These are phyloP conservation scores for Phlyctochytrium bullatum DNA, from an alignment of 192 early-diverging fungal species.

Conservation along the genomic window DNA sequence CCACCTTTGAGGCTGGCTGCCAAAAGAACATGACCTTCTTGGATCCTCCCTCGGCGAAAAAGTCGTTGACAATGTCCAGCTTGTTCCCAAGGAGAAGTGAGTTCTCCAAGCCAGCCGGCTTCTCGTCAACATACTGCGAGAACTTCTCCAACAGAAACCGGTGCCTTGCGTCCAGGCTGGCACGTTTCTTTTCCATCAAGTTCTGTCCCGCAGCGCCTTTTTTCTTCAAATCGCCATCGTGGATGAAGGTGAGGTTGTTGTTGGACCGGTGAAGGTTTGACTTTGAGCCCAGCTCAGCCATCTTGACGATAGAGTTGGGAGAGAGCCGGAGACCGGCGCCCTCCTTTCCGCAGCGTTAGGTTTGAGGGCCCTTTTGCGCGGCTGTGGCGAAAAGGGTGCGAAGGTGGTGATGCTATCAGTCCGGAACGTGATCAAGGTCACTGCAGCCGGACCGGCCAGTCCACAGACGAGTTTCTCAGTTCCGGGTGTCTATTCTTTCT, in stretches of 20 bases:
- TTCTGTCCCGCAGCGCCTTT: constrained; percentile 24
- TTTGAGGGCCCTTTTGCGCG: too few relatives aligned
- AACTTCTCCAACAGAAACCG: constrained; percentile 61
- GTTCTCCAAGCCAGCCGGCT: constrained; percentile 54
- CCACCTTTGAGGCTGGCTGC: constrained; percentile 42
- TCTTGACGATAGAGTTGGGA: neutral
- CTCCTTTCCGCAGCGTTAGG: too few relatives aligned
- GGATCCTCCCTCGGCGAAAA: constrained; percentile 57
- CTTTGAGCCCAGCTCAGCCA: constrained; percentile 7
- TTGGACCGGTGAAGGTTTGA: constrained; percentile 34
- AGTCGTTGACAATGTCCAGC: constrained; percentile 58
- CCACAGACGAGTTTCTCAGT: too few relatives aligned
- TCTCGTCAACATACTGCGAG: constrained; percentile 52
- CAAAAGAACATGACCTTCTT: constrained; percentile 58
- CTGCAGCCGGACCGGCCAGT: too few relatives aligned
- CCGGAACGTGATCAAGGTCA: too few relatives aligned
- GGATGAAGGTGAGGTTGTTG: constrained; percentile 3
- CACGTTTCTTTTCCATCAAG: constrained; percentile 55
- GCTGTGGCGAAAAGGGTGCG: too few relatives aligned
- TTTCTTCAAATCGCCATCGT: constrained; percentile 27
- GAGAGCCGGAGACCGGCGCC: too few relatives aligned
- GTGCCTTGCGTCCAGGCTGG: constrained; percentile 53
- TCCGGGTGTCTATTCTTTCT: too few relatives aligned
- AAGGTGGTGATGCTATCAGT: too few relatives aligned
- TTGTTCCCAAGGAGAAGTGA: constrained; percentile 52